Evolutionary conservation across 2,329 filamentous ascomycete genomes (phyloP), one percentile per base, ranked within the genome.

Genomic region (Teratosphaeria nubilosa): DNA sequence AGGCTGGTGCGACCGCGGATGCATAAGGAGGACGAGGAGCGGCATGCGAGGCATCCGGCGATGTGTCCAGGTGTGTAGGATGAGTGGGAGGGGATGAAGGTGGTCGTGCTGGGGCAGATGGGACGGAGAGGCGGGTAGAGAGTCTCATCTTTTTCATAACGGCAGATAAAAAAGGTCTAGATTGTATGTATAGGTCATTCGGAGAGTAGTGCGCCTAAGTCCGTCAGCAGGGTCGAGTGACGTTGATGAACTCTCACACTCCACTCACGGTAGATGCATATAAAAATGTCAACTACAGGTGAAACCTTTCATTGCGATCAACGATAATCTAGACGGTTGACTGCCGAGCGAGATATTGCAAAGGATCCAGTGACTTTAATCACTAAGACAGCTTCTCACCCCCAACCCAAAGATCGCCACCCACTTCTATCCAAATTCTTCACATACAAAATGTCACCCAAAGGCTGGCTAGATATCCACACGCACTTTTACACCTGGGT

Each of bases 381-480:
- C 4, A 9, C 6, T 37, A 6, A 11, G 4, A 37, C 10, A 37
- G 4, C 14, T 16, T 13, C 4, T 41, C 34, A n/a, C 13, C 9
- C 4, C 16, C 34, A 41, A 41, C 10, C 34, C 2, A 41, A 5
- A 41, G 13, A 5, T 41, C 34, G 34, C 16, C 34, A 41, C 11
- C 14, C 11, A 16, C 14, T 37, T 16, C 32, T 13, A 13, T 5
- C 32, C 6, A 37, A 7, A 30, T 16, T 9, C 3, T 13, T 9
- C 32, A 13, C 14, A 3, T 13, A 11, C 32, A 55, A 2, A n/a
- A 55, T 55, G 53, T 30, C 53, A 34, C 53, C 53, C 30, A 37
- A 34, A n/a, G 53, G 53, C 53, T 55, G 53, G 53, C 53, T 55
- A 37, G 53, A 55, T 30, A 11, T 55, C 32, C 53, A 55, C 34